Evolutionary conservation across 2,329 filamentous ascomycete species (phyloP), one percentile per base, ranked within the genome.

Genomic region (Gliomastix tumulicola): DNA sequence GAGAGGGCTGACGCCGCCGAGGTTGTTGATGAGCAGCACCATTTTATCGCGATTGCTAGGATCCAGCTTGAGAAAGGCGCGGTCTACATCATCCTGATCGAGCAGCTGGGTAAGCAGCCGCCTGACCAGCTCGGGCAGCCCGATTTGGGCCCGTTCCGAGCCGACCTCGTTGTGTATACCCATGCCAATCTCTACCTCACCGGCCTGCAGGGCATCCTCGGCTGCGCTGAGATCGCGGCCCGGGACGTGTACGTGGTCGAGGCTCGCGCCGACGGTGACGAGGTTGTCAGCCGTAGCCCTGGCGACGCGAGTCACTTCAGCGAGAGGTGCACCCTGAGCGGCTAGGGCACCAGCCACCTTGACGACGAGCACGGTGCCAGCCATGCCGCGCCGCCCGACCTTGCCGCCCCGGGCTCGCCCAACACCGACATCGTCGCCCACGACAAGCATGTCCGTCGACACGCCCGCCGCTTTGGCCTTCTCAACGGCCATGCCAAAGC

Each of bases 401-500:
- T 95, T 96, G n/a, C 90, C 89, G 10, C 84, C 82, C 55, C 82
- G 82, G 36, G 67, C 70, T 39, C 87, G 71, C 3, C 88, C 88
- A 32, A 96, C 89, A 30, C 88, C 88, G 4, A 89, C 88, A 59
- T 96, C 90, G 52, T 97, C 90, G 7, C 82, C 88, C 7, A 96
- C 86, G 8, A 94, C 84, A 10, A 94, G 79, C 83, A 96, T 94
- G 55, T 94, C 85, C 1, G 86, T 84, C n/a, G 79, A 63, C 19
- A 88, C 61, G 0, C 88, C 89, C 0, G 78, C 76, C 2, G 88
- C 88, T 41, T 84, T 82, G n/a, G 88, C 88, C 65, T 95, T 94
- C 60, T 96, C 89, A 7, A 90, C 86, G 1, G 83, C 89, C 74
- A 96, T 82, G 37, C 88, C 88, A 54, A 96, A 96, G 63, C 94